These are phyloP conservation scores for Blastocystis sp. DNA, from an alignment of 352 stramenopile genomes.

Conservation along the genomic window DNA sequence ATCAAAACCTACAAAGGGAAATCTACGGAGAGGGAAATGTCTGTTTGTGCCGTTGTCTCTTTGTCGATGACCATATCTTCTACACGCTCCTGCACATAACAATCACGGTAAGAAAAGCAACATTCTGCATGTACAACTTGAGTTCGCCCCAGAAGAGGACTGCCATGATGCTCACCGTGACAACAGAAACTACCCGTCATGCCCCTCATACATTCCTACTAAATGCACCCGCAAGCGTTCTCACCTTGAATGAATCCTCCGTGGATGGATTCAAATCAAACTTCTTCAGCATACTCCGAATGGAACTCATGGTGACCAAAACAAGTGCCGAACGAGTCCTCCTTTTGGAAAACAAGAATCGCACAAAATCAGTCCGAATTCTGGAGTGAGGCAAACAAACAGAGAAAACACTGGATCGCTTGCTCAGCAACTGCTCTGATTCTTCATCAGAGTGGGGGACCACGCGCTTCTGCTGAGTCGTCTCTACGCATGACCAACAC, in stretches of 20 bases:
- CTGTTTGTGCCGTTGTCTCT: conserved; percentile 13
- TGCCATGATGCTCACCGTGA: conserved; percentile 43
- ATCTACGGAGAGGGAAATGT: conserved; percentile 30
- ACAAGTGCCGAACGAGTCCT: too few relatives aligned
- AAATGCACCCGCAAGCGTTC: conserved; percentile 46
- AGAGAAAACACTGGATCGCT: conserved; percentile 1
- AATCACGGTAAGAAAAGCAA: background rate
- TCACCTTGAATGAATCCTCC: conserved; percentile 50
- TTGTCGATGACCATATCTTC: conserved; percentile 68
- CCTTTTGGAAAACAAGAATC: too few relatives aligned
- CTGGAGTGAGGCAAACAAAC: conserved; percentile 24
- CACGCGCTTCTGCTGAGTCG: background rate
- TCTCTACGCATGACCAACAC: conserved; percentile 20
- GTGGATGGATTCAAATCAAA: conserved; percentile 68
- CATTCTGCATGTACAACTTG: conserved; percentile 49
- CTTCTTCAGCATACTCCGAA: conserved; percentile 52
- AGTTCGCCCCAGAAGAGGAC: conserved; percentile 58
- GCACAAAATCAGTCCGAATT: too few relatives aligned
- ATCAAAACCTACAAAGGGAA: conserved; percentile 34
- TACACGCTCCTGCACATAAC: background rate
- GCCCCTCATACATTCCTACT: background rate
- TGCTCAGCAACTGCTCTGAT: background rate
- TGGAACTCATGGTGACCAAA: conserved; percentile 1
- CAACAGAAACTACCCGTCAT: conserved; percentile 55
- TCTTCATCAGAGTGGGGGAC: background rate